These are phyloP conservation scores for Mycena capillaripes DNA, from an alignment of 768 basidiomycete species.

Conservation along the genomic window DNA sequence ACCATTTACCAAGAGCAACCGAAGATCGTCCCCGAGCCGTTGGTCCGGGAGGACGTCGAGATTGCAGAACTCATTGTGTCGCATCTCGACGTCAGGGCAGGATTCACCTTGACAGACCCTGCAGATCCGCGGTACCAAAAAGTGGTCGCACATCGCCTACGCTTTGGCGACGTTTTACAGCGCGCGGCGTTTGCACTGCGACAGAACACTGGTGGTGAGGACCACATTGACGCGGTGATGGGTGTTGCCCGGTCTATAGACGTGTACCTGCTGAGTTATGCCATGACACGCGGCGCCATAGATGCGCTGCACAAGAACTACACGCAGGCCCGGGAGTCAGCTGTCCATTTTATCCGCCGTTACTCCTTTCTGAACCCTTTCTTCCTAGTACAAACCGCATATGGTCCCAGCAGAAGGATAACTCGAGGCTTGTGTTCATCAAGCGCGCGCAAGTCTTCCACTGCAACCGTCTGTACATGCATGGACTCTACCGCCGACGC, in stretches of 20 bases:
- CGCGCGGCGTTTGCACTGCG: constrained; percentile 76
- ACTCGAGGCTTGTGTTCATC: constrained; percentile 79
- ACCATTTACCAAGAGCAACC: constrained; percentile 73
- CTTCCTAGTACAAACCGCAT: constrained; percentile 69
- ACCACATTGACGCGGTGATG: constrained; percentile 90
- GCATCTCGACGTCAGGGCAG: constrained; percentile 77
- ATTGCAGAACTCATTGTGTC: constrained; percentile 78
- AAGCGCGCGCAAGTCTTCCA: constrained; percentile 88
- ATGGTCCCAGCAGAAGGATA: constrained; percentile 81
- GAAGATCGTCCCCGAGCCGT: constrained; percentile 70
- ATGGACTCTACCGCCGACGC: constrained; percentile 80
- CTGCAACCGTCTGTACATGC: constrained; percentile 81
- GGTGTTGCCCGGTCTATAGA: constrained; percentile 81
- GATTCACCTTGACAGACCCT: constrained; percentile 81
- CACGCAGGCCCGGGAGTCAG: constrained; percentile 73
- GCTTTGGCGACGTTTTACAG: constrained; percentile 79
- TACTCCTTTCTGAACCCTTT: constrained; percentile 3
- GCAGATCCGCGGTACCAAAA: constrained; percentile 81
- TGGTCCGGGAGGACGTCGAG: constrained; percentile 74
- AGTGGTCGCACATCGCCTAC: constrained; percentile 66
- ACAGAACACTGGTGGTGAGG: constrained; percentile 75
- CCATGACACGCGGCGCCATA: constrained; percentile 69
- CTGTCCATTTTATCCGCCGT: not conserved
- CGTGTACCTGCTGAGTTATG: constrained; percentile 81
- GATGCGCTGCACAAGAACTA: constrained; percentile 78